These are phyloP conservation scores for Epichloe aotearoae DNA, from an alignment of 2,329 filamentous ascomycete genomes.

Conservation along the genomic window DNA sequence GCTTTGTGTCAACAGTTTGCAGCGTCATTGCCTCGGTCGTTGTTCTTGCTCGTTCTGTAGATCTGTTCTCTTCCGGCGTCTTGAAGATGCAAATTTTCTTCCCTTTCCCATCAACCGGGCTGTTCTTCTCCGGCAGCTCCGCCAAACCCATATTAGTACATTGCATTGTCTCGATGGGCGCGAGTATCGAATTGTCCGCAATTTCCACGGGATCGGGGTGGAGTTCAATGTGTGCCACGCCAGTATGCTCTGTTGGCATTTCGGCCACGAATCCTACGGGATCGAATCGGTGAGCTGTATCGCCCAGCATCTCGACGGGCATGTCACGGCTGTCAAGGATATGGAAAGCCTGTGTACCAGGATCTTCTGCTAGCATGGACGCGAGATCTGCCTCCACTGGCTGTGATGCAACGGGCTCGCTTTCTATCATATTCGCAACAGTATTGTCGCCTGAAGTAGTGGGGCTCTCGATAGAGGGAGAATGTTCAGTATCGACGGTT, in stretches of 20 bases:
- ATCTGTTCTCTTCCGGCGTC: slow-evolving; percentile 3
- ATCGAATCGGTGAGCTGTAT: slow-evolving; percentile 15
- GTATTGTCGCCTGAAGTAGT: neutral
- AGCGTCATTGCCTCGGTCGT: neutral
- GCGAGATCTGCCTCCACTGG: neutral
- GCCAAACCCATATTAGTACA: slow-evolving; percentile 13
- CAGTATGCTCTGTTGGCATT: slow-evolving; percentile 32
- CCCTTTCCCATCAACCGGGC: slow-evolving; percentile 13
- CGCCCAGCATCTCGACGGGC: slow-evolving; percentile 13
- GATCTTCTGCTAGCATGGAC: neutral
- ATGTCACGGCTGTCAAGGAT: slow-evolving; percentile 23
- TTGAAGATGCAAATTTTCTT: slow-evolving; percentile 5
- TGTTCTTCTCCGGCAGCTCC: slow-evolving; percentile 25
- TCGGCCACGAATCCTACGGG: slow-evolving; percentile 34
- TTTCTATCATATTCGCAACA: neutral
- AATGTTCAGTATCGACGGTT: neutral
- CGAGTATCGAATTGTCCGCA: slow-evolving; percentile 23
- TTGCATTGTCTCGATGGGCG: slow-evolving; percentile 20
- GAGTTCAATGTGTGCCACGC: slow-evolving; percentile 25
- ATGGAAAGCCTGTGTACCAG: slow-evolving; percentile 10
- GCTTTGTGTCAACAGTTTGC: slow-evolving; percentile 1
- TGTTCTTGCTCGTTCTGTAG: neutral
- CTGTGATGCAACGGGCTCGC: slow-evolving; percentile 6
- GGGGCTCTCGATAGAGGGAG: neutral
- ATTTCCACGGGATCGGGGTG: slow-evolving; percentile 34